These are phyloP conservation scores for Phytophthora chlamydospora DNA, from an alignment of 352 stramenopile species.

Conservation along the genomic window DNA sequence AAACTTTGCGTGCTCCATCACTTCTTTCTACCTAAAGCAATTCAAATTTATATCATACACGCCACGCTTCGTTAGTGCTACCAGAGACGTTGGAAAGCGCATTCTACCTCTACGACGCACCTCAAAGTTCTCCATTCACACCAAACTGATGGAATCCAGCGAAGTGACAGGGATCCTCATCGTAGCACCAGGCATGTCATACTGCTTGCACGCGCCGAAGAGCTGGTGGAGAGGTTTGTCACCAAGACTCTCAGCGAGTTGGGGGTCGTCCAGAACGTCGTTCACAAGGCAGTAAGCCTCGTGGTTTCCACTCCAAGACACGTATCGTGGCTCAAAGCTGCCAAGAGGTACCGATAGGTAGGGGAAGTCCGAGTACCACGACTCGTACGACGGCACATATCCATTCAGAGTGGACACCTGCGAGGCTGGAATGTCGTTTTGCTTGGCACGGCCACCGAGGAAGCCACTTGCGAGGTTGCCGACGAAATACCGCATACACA, in stretches of 20 bases:
- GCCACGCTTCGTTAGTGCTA: no score
- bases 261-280: constrained; percentile 57
- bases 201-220: constrained; percentile 73
- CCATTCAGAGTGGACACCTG: constrained; percentile 53
- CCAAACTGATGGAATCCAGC: constrained; percentile 33
- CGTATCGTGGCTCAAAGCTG: constrained; percentile 58
- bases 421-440: constrained; percentile 55
- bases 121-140: constrained; percentile 9
- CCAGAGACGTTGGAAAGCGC: no score
- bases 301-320: constrained; percentile 67
- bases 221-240: constrained; percentile 54
- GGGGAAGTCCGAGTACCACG: constrained; percentile 75
- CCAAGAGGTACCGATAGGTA: constrained; percentile 64
- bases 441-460: constrained; percentile 34
- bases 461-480: constrained; percentile 31
- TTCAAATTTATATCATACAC: constrained; percentile 12
- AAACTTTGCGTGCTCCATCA: not conserved
- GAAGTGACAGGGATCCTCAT: constrained; percentile 19
- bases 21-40: not conserved
- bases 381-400: constrained; percentile 70
- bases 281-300: constrained; percentile 66
- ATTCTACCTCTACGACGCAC: not conserved
- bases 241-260: constrained; percentile 45
- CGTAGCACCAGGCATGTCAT: constrained; percentile 35
- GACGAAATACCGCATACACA: constrained; percentile 49